Percentiles rank a stretch among this genome's conserved stretches.
These are phyloP conservation scores for Fusarium multiceps DNA, from an alignment of 2,329 filamentous ascomycete species.

Conservation along the genomic window DNA sequence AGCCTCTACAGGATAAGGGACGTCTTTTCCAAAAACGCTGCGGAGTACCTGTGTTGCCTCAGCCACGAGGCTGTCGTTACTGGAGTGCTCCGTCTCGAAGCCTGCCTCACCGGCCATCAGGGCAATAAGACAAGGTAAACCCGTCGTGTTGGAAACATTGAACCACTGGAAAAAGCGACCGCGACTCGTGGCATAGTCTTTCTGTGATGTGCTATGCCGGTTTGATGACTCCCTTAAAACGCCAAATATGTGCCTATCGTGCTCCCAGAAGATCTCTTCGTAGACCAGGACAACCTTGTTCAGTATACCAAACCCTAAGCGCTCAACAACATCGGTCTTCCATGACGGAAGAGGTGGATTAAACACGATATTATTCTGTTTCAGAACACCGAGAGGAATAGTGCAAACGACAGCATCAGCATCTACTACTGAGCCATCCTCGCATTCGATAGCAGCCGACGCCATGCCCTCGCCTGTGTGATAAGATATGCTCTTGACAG, in stretches of 20 bases:
- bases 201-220: slow-evolving; percentile 77
- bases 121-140: slow-evolving; percentile 86
- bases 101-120: slow-evolving; percentile 97
- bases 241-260: slow-evolving; percentile 91
- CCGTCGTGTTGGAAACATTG: slow-evolving; percentile 91
- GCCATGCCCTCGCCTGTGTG: slow-evolving; percentile 61
- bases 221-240: slow-evolving; percentile 80
- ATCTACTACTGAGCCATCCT: slow-evolving; percentile 79
- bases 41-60: slow-evolving; percentile 85
- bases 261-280: slow-evolving; percentile 90
- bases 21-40: slow-evolving; percentile 75
- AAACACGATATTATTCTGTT: slow-evolving; percentile 84
- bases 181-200: slow-evolving; percentile 80
- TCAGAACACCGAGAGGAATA: slow-evolving; percentile 89
- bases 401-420: slow-evolving; percentile 95
- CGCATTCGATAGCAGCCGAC: slow-evolving; percentile 75
- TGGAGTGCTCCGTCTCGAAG: slow-evolving; percentile 82
- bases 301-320: slow-evolving; percentile 90
- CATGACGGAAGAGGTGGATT: slow-evolving; percentile 88
- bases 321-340: slow-evolving; percentile 82
- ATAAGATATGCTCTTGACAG: slow-evolving; percentile 77
- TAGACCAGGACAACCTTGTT: slow-evolving; percentile 97
- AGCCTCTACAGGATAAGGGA: slow-evolving; percentile 84
- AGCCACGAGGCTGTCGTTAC: slow-evolving; percentile 78
- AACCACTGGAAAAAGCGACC: slow-evolving; percentile 99